Conservation (phyloP, 2,329 filamentous ascomycete species). For the Leptographium procerum region DNA sequence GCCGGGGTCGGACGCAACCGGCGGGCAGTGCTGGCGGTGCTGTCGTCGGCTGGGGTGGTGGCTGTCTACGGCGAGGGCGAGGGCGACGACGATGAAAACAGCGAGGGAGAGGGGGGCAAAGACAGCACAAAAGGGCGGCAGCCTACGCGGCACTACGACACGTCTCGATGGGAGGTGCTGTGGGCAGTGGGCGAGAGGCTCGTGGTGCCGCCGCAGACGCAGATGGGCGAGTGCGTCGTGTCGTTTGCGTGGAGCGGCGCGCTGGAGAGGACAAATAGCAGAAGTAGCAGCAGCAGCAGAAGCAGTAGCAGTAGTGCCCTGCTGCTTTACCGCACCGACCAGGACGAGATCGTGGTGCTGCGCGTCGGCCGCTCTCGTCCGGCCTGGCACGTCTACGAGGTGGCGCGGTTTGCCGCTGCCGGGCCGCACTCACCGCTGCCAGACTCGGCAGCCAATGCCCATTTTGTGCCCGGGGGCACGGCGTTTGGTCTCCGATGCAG, state of each 20-base stretch:
- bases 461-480: conserved; percentile 36
- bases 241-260: conserved; percentile 41
- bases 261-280: conserved; percentile 2
- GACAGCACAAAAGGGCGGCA: neutral
- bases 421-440: conserved; percentile 30
- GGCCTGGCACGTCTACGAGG: conserved; percentile 38
- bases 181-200: conserved; percentile 45
- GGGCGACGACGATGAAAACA: conserved; percentile 11
- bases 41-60: conserved; percentile 39
- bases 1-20: conserved; percentile 42
- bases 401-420: conserved; percentile 33
- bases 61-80: conserved; percentile 38
- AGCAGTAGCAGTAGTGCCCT: conserved; percentile 21
- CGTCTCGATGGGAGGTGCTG: conserved; percentile 37
- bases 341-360: conserved; percentile 38
- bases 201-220: conserved; percentile 30
- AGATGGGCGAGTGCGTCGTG: conserved; percentile 33
- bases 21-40: conserved; percentile 37
- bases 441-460: conserved; percentile 30
- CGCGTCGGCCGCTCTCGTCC: conserved; percentile 23
- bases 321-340: conserved; percentile 40
- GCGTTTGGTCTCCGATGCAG: conserved; percentile 43
- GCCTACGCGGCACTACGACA: conserved; percentile 16
- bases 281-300: too few relatives aligned
- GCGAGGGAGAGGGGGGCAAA: neutral